phyloP scores from a whole-genome alignment of 192 early-diverging fungal species.

The Coemansia sp. region DNA sequence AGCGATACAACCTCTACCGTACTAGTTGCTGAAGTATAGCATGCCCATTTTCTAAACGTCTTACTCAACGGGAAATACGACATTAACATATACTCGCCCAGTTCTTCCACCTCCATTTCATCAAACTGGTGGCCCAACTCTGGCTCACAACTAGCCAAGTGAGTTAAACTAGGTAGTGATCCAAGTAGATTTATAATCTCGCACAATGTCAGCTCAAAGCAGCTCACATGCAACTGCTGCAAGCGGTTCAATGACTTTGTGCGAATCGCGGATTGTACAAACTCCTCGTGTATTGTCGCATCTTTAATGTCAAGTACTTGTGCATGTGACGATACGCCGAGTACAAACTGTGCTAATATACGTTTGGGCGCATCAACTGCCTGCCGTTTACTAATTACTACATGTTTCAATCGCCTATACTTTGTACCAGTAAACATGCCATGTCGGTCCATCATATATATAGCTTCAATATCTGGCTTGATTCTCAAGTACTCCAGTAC shows the following conservation, averaged over 20 bases:
- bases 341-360: slow-evolving; percentile 7
- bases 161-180: not conserved
- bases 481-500: slow-evolving; percentile 15
- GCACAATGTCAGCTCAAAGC: not conserved
- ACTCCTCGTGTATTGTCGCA: not conserved
- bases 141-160: too few species aligned
- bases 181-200: not conserved
- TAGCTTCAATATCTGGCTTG: slow-evolving; percentile 1
- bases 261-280: not conserved
- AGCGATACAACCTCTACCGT: not conserved
- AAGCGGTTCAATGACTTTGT: not conserved
- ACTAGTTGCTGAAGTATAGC: not conserved
- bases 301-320: slow-evolving; percentile 11
- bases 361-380: not conserved
- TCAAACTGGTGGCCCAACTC: not conserved
- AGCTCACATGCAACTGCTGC: not conserved
- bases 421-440: slow-evolving; percentile 11
- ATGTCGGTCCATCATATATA: slow-evolving; percentile 9
- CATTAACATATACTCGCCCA: slow-evolving; percentile 1
- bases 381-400: slow-evolving; percentile 5
- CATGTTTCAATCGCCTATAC: not conserved
- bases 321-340: not conserved
- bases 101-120: not conserved
- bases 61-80: not conserved
- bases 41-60: not conserved